Base-by-base conservation (phyloP, 2,329 filamentous ascomycete species). In the Dactylonectria macrodidyma region DNA sequence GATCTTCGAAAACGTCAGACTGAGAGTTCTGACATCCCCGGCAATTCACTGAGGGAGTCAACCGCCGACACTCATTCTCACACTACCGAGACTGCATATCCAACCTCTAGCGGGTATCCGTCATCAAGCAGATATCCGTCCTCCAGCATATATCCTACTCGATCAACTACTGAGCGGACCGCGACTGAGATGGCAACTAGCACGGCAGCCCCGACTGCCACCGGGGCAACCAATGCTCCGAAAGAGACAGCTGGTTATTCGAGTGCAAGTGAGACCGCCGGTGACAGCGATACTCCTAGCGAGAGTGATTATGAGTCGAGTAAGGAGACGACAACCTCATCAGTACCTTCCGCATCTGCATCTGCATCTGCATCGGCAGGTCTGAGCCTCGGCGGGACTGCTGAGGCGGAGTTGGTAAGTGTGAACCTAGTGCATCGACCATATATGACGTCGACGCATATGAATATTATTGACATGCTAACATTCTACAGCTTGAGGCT, bases 361-460 rank as follows among this genome's bases (percentile, higher is more conserved):
- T 19, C 19, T 30, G 26, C 26, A 30, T 30, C 26, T 30, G 63
- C 73, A 38, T 58, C 67, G 5, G 66, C 68, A 5, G 69, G 71
- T 26, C 67, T 62, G 9, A 64, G 60, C 41, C 60, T 67, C 41
- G 33, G 65, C 9, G 52, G 60, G 50, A 65, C 59, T 60, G 61
- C 36, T 30, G 44, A 65, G 19, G 19, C 65, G 41, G 57, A 44
- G 34, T 63, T 75, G 65, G 74, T 76, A 54, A 71, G 73, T 73
- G 52, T 2, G 47, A 19, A 38, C 22, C 44, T 12, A 44, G 47
- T n/a, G 30, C 41, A 33, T 33, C n/a, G n/a, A 19, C 26, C 34
- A 11, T n/a, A 24, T 5, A n/a, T n/a, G 16, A 10, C 3, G 10
- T 11, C 12, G 11, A 22, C 10, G 8, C 5, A 4, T 19, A 12